Base-by-base conservation (phyloP, 805 yeast genomes). In the Metschnikowia borealis region DNA sequence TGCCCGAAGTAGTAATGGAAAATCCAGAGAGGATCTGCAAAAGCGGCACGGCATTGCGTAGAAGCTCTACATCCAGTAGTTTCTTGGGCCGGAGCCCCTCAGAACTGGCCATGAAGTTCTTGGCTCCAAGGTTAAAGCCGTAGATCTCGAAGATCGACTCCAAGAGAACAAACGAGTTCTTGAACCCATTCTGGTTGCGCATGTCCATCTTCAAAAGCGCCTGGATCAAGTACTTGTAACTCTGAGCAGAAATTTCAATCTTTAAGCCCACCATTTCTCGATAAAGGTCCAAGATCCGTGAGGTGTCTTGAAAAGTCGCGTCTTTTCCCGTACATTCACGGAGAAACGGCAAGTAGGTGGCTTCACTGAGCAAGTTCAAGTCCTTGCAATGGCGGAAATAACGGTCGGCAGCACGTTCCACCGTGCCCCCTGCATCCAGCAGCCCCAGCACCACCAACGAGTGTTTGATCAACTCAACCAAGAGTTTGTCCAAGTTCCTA, bases 101-200 rank as follows among this genome's bases (percentile, higher is more conserved):
- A 14, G 39, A 35, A 26, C 18, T 31, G 36, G 45, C 46, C 46
- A 44, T 44, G 40, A 44, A 44, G 14, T 44, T 44, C 10, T 46
- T 31, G 14, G 38, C 41, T 3, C 39, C 50, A 15, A 49, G 31
- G 2, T 60, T 47, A 21, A 70, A 58, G 1, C 71, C 70, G 52
- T 68, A 60, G 53, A 66, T 57, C 29, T 70, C 70, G 38, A 70
- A 62, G 7, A 71, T 63, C 5, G 67, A 58, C 39, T 62, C 62
- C 31, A 56, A 52, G 33, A 72, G 69, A 51, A 57, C 54, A 64
- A 54, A 50, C 52, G 70, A 37, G 54, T 58, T 77, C 64, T 65
- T 31, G 64, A 54, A 37, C 47, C 60, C 54, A 38, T 52, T 47
- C 59, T 59, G 6, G 62, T 62, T 44, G 54, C 59, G 55, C 46